Percentiles rank a stretch among this genome's conserved stretches.
Conservation (phyloP, 352 stramenopile genomes). For the Phytophthora litchii region DNA sequence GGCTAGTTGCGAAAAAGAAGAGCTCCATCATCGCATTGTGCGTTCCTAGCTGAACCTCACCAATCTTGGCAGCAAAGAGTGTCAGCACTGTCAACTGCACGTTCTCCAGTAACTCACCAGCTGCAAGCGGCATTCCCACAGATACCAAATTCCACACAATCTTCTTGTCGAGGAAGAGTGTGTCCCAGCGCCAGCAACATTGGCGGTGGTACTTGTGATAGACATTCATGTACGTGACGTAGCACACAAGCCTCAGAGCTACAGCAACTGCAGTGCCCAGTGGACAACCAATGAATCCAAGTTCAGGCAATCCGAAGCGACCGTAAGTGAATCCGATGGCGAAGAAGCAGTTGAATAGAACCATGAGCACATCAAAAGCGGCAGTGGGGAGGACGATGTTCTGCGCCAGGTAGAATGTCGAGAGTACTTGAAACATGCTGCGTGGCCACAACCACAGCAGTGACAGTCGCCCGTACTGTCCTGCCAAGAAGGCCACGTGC, state of each 20-base stretch:
- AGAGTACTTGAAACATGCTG: slow-evolving; percentile 77
- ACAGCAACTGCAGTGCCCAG: slow-evolving; percentile 68
- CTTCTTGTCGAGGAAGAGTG: slow-evolving; percentile 44
- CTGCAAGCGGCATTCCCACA: slow-evolving; percentile 59
- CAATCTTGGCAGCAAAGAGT: slow-evolving; percentile 70
- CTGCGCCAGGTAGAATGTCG: slow-evolving; percentile 82
- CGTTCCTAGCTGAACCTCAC: slow-evolving; percentile 72
- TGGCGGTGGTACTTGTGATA: slow-evolving; percentile 48
- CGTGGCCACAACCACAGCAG: slow-evolving; percentile 78
- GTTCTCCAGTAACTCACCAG: slow-evolving; percentile 76
- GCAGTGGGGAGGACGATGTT: slow-evolving; percentile 77
- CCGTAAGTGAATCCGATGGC: slow-evolving; percentile 71
- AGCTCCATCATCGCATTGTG: slow-evolving; percentile 89
- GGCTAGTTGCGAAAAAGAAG: slow-evolving; percentile 78
- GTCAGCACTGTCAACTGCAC: slow-evolving; percentile 77
- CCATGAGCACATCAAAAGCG: slow-evolving; percentile 57
- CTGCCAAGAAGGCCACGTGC: slow-evolving; percentile 48
- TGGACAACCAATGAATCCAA: slow-evolving; percentile 81
- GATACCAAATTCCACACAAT: slow-evolving; percentile 52
- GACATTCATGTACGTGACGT: slow-evolving; percentile 71
- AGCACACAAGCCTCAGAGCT: slow-evolving; percentile 51
- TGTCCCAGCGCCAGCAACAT: slow-evolving; percentile 56
- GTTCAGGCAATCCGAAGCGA: slow-evolving; percentile 46
- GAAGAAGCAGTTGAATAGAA: slow-evolving; percentile 64
- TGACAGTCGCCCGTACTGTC: slow-evolving; percentile 67